A percentile compares a stretch with the other conserved stretches of the same genome.
Evolutionary conservation across 176 grass and related monocot genomes (phyloP).

Genomic region (Cenchrus fungigraminus): DNA sequence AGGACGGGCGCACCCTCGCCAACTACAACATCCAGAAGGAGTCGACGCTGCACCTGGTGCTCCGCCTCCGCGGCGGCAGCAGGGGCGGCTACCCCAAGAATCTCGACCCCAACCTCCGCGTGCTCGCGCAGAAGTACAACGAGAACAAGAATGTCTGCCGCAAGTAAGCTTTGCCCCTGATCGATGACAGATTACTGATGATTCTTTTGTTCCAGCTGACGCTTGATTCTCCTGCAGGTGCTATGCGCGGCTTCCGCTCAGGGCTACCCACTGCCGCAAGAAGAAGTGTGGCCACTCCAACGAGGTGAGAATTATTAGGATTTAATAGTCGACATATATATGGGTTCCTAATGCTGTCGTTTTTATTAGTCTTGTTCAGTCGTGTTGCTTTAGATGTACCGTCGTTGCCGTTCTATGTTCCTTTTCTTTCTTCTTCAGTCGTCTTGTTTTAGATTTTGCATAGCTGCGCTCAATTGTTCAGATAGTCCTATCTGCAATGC

Average conservation of each 20-base stretch:
- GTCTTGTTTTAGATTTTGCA: too few species aligned
- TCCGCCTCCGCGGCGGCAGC: slow-evolving; percentile 51
- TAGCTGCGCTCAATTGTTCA: too few species aligned
- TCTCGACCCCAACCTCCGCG: slow-evolving; percentile 3
- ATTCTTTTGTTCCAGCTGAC: neutral
- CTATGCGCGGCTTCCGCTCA: neutral
- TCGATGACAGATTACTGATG: neutral
- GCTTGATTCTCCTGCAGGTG: neutral
- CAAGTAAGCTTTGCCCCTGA: neutral
- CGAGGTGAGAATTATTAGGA: neutral
- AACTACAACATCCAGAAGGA: slow-evolving; percentile 86
- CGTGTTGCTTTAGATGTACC: too few species aligned
- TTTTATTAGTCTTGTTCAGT: too few species aligned
- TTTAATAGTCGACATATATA: neutral
- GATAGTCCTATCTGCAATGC: too few species aligned
- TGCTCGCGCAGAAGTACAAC: slow-evolving; percentile 29
- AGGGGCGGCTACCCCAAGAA: neutral
- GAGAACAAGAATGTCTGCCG: slow-evolving; percentile 33
- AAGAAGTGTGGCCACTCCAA: slow-evolving; percentile 12
- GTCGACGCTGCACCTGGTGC: slow-evolving; percentile 67
- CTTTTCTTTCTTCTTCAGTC: too few species aligned
- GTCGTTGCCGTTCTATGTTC: too few species aligned
- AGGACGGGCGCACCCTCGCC: slow-evolving; percentile 67
- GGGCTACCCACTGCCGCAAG: slow-evolving; percentile 17
- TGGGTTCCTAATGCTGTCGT: too few species aligned